Conservation (phyloP, 129 eudicot species). For the Pittosporum tobira region DNA sequence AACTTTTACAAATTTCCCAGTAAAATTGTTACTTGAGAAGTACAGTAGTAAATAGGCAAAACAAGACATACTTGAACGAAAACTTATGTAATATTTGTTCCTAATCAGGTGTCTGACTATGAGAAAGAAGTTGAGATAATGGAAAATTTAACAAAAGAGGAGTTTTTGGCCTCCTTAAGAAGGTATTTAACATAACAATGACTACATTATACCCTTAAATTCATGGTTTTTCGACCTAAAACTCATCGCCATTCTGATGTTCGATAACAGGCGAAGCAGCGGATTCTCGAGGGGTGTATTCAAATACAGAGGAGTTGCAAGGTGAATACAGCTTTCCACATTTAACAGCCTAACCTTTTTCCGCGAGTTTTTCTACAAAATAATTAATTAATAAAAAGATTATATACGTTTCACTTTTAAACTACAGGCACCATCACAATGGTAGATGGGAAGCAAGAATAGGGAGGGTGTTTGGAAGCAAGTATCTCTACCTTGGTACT, state of each 20-base stretch:
- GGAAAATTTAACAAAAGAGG: constrained; percentile 64
- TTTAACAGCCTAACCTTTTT: not conserved
- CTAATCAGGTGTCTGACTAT: constrained; percentile 53
- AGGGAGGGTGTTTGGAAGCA: constrained; percentile 84
- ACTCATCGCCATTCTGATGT: constrained; percentile 7
- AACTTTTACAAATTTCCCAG: constrained; percentile 74
- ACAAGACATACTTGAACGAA: constrained; percentile 11
- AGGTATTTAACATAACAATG: constrained; percentile 28
- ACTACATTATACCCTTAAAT: not conserved
- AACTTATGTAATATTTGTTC: constrained; percentile 6
- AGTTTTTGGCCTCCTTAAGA: constrained; percentile 74
- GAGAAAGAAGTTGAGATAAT: constrained; percentile 63
- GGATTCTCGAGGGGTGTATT: constrained; percentile 89
- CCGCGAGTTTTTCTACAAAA: not conserved
- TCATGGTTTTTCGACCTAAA: not conserved
- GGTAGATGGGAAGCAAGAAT: constrained; percentile 97
- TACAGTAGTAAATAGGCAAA: not conserved
- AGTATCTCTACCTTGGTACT: constrained; percentile 82
- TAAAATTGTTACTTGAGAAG: constrained; percentile 14
- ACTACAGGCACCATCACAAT: constrained; percentile 76
- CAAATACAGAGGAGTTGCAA: constrained; percentile 85
- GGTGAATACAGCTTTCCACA: constrained; percentile 24
- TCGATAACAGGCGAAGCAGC: constrained; percentile 57
- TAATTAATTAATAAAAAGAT: not conserved
- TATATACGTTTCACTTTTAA: not conserved